These are phyloP conservation scores for Alternaria rosae DNA, from an alignment of 2,329 filamentous ascomycete genomes.

Conservation along the genomic window DNA sequence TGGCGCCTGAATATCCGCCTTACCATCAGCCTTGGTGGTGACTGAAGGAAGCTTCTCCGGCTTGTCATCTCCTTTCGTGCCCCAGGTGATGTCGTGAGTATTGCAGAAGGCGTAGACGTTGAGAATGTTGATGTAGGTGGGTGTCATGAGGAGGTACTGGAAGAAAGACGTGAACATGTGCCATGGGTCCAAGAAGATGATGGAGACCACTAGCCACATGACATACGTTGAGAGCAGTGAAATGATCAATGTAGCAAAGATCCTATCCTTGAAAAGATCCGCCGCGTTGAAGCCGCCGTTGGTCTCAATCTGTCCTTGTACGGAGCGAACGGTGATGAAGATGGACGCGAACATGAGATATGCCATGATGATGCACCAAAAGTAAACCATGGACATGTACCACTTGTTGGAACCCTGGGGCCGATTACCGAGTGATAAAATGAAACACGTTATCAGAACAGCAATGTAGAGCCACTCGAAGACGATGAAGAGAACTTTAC, in stretches of 20 bases:
- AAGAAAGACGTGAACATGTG: constrained; percentile 96
- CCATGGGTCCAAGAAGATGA: constrained; percentile 98
- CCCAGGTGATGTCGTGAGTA: constrained; percentile 97
- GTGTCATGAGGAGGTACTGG: constrained; percentile 93
- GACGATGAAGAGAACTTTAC: constrained; percentile 82
- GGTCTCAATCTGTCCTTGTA: constrained; percentile 71
- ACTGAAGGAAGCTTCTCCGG: constrained; percentile 88
- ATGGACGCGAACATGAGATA: constrained; percentile 92
- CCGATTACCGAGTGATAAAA: constrained; percentile 90
- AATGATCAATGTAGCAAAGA: constrained; percentile 93
- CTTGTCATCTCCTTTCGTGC: constrained; percentile 97
- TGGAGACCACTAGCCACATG: constrained; percentile 88
- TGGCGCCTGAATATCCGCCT: constrained; percentile 85
- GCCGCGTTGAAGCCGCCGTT: constrained; percentile 71
- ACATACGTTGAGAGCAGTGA: constrained; percentile 91
- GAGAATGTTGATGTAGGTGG: constrained; percentile 96
- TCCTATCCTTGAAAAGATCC: constrained; percentile 81
- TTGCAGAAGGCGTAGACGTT: constrained; percentile 99
- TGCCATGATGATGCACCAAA: constrained; percentile 96
- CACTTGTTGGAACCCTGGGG: constrained; percentile 92
- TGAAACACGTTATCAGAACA: constrained; percentile 91
- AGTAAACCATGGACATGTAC: constrained; percentile 97
- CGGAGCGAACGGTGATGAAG: constrained; percentile 89
- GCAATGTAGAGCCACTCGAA: constrained; percentile 97
- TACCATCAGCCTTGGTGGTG: constrained; percentile 89